Evolutionary conservation across 2,329 filamentous ascomycete species (phyloP), one percentile per base, ranked within the genome.

Genomic region (Aspergillus chevalieri): DNA sequence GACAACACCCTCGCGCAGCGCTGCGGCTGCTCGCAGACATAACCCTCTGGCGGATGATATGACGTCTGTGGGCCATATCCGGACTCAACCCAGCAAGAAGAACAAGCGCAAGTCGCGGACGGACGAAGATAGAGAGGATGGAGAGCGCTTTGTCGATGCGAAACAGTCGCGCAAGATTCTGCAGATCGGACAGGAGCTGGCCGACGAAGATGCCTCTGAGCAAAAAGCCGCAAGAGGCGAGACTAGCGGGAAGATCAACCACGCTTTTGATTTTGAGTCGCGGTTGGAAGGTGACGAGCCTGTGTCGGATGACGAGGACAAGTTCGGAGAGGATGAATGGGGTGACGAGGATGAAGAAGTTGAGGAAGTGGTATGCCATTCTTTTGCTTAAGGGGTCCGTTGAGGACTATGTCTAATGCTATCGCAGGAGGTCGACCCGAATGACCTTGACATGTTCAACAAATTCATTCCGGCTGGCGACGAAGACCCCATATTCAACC

Each of bases 21-120:
- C 82, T 78, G 65, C 77, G 77, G 58, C 61, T 50, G 77, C 77
- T 52, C 83, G 85, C 63, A 84, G 88, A 57, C 92, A 96, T 73
- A 94, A 94, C 60, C 91, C 92, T 38, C 85, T 98, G 52, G 86
- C 92, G 61, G 87, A 95, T 65, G 93, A 97, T 63, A 78, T 97
- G 65, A 72, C 85, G 59, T 78, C 89, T 58, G 79, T 84, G 50
- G 78, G 85, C 52, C 75, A 84, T 57, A 68, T 92, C 63, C 82
- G 91, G 74, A 83, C 83, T 66, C 84, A 91, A 77, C 78, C 82
- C 26, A 84, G 84, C 58, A 78, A 77, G 62, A 89, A 89, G 74
- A 78, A 79, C 59, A 86, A 84, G 69, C 75, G 78, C 56, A 86
- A 83, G 69, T 80, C 76, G 48, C 66, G 67, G 45, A 63, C 70